phyloP scores from a whole-genome alignment of 2,329 filamentous ascomycete species.

The Diaporthe sp. region DNA sequence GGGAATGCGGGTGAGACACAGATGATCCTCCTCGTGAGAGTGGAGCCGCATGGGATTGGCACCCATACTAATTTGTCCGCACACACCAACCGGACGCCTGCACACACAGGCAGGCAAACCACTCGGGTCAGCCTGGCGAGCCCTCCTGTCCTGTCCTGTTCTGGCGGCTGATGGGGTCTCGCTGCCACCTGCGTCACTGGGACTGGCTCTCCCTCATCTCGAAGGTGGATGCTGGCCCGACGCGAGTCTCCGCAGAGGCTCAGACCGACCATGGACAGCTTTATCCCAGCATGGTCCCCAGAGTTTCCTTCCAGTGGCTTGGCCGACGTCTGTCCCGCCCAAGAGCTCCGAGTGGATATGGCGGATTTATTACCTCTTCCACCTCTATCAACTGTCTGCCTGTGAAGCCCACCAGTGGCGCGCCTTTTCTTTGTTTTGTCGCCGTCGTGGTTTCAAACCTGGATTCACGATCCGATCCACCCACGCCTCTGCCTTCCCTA shows the following conservation, averaged over 20 bases:
- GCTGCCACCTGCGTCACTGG: slow-evolving; percentile 1
- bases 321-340: slow-evolving; percentile 14
- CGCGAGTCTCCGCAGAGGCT: slow-evolving; percentile 20
- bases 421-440: not conserved
- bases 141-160: not conserved
- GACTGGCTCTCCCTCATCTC: slow-evolving; percentile 10
- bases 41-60: slow-evolving; percentile 17
- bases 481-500: not conserved
- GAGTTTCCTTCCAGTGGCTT: slow-evolving; percentile 8
- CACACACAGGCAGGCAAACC: not conserved
- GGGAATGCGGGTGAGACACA: slow-evolving; percentile 7
- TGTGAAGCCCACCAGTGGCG: slow-evolving; percentile 11
- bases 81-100: not conserved
- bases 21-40: slow-evolving; percentile 24
- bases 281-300: slow-evolving; percentile 19
- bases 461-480: slow-evolving; percentile 1
- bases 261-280: slow-evolving; percentile 21
- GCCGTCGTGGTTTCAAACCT: not conserved
- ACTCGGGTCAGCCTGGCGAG: not conserved
- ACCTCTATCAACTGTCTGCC: not conserved
- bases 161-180: not conserved
- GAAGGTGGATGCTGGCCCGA: slow-evolving; percentile 15
- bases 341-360: slow-evolving; percentile 19
- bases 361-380: slow-evolving; percentile 6
- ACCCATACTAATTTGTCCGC: slow-evolving; percentile 18